Base-by-base conservation (phyloP, 768 basidiomycete species). In the Nevesoporus exiguus region DNA sequence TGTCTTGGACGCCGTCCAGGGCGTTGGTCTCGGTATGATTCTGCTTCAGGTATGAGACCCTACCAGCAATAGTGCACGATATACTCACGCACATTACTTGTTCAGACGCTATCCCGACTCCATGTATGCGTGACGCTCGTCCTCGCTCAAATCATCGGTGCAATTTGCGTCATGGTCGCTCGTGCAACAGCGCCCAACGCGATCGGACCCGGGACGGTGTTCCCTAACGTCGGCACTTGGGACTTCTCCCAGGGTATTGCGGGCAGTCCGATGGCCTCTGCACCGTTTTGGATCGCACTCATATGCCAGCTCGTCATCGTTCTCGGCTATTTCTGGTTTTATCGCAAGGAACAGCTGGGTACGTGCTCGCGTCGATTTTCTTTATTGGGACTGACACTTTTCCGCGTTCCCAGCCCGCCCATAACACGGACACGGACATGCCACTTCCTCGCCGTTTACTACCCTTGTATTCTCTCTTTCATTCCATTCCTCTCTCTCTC, bases 281-380 rank as follows among this genome's bases (percentile, higher is more conserved):
- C 90, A 51, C 79, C 89, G 42, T 96, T 96, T 78, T 96, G 93
- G 93, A 72, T 94, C 47, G 91, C 90, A 43, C 75, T 90, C 51
- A 62, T 83, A 7, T 89, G 84, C 67, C 90, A 93, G 67, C 65
- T 96, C 50, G 70, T 93, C 60, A 93, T 96, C 65, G 91, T 95
- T 54, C 71, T 86, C 56, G 93, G 93, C 21, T 96, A 96, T 75
- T 93, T 94, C 77, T 90, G 90, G 90, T 95, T 96, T 82, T 96
- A 95, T 73, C 85, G 93, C 71, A 93, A 92, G 74, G 93, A 96
- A 73, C 93, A 96, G 69, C 81, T 96, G 56, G 72, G 88, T 89
- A 67, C 49, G 88, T 46, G 3, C 13, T 27, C 44, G 11, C 9
- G 4, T n/a, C 19, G 3, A 8, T 3, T 1, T 22, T n/a, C n/a